Evolutionary conservation across 176 grass and related monocot species (phyloP).

Genomic region (Oryza punctata): DNA sequence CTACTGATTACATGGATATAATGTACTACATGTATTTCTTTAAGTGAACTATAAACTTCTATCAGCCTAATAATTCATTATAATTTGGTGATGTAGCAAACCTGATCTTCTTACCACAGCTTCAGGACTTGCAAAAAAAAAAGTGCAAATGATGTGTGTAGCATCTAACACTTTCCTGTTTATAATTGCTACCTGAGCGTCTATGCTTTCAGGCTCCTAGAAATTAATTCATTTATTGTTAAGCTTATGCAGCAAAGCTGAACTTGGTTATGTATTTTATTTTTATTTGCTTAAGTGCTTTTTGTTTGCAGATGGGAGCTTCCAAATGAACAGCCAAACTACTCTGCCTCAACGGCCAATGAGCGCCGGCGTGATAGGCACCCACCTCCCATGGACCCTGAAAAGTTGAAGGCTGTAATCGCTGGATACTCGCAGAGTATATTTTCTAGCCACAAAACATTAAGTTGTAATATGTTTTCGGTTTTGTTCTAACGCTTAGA

Average conservation of each 20-base stretch:
- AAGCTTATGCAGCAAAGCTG: background rate
- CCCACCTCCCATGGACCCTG: constrained; percentile 63
- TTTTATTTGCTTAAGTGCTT: background rate
- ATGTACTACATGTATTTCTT: background rate
- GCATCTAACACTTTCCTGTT: background rate
- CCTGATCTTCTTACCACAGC: background rate
- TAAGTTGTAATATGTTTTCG: constrained; percentile 9
- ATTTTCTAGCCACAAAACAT: background rate
- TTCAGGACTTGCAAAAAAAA: constrained; percentile 2
- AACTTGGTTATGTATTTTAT: constrained; percentile 13
- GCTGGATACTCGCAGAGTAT: constrained; percentile 78
- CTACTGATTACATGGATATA: background rate
- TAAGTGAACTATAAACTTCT: background rate
- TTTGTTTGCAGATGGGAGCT: constrained; percentile 74
- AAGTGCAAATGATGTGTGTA: background rate
- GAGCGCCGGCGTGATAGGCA: constrained; percentile 61
- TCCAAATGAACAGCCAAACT: constrained; percentile 61
- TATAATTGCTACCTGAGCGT: background rate
- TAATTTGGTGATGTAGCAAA: background rate
- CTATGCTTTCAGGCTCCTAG: background rate
- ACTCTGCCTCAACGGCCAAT: constrained; percentile 79
- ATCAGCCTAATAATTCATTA: background rate
- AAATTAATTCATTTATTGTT: background rate
- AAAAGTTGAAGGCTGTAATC: constrained; percentile 79
- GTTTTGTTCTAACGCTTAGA: constrained; percentile 17